phyloP scores from a whole-genome alignment of 2,329 filamentous ascomycete genomes.

The Sclerotinia subarctica region DNA sequence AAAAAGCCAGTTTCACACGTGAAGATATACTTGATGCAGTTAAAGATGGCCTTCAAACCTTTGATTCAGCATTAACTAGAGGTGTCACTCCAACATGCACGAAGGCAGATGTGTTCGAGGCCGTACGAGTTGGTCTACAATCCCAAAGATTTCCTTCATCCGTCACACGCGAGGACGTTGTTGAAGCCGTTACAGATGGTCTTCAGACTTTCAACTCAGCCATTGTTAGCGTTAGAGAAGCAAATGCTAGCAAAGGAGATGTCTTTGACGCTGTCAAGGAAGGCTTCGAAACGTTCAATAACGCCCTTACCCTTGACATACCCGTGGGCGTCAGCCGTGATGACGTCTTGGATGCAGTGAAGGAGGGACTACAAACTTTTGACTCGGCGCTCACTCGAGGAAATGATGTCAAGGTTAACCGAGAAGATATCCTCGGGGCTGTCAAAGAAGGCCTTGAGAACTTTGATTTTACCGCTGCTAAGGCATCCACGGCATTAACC shows the following conservation, averaged over 20 bases:
- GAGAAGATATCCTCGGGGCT: slow-evolving; percentile 61
- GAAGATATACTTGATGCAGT: slow-evolving; percentile 64
- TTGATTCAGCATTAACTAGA: slow-evolving; percentile 42
- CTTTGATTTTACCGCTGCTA: slow-evolving; percentile 46
- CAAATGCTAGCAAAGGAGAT: slow-evolving; percentile 52
- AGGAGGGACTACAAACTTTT: slow-evolving; percentile 72
- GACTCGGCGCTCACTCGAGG: slow-evolving; percentile 62
- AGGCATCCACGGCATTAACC: slow-evolving; percentile 42
- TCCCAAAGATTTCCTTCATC: slow-evolving; percentile 70
- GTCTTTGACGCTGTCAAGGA: slow-evolving; percentile 56
- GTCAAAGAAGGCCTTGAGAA: slow-evolving; percentile 68
- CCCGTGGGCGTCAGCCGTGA: slow-evolving; percentile 60
- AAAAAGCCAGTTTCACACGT: slow-evolving; percentile 57
- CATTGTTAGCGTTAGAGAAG: slow-evolving; percentile 58
- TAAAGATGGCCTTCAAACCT: slow-evolving; percentile 54
- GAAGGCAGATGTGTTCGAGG: slow-evolving; percentile 80
- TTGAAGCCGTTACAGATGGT: slow-evolving; percentile 61
- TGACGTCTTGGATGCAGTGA: slow-evolving; percentile 82
- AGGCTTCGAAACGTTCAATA: slow-evolving; percentile 56
- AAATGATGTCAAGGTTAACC: slow-evolving; percentile 54
- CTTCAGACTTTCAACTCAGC: slow-evolving; percentile 52
- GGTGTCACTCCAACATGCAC: slow-evolving; percentile 52
- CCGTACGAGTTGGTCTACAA: slow-evolving; percentile 71
- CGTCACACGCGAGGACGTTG: slow-evolving; percentile 59
- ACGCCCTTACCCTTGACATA: slow-evolving; percentile 58